phyloP scores from a whole-genome alignment of 352 stramenopile species.

The Globisporangium abappressorium region DNA sequence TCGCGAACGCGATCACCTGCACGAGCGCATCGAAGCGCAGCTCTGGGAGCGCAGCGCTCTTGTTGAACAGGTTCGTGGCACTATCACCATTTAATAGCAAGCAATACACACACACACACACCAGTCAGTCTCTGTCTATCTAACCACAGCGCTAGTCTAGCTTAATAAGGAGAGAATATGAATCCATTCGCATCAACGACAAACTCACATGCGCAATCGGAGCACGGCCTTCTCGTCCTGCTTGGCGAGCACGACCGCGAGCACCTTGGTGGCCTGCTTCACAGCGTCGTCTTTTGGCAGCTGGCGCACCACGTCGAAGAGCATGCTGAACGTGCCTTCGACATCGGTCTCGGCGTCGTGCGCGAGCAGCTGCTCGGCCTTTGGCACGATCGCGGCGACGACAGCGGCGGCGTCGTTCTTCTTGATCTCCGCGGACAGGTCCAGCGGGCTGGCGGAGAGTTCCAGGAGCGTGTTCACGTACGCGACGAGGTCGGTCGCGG shows the following conservation, averaged over 20 bases:
- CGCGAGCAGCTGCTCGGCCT: constrained; percentile 56
- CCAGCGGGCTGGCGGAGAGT: constrained; percentile 27
- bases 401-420: constrained; percentile 56
- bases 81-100: constrained; percentile 20
- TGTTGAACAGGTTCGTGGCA: constrained; percentile 74
- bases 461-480: constrained; percentile 82
- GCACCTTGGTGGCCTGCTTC: constrained; percentile 40
- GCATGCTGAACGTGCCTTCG: constrained; percentile 67
- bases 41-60: constrained; percentile 47
- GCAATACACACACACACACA: constrained; percentile 2
- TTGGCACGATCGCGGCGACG: constrained; percentile 41
- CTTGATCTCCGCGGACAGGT: constrained; percentile 59
- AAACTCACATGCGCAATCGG: constrained; percentile 61
- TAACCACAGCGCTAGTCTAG: too few relatives aligned
- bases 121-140: background rate
- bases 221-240: constrained; percentile 58
- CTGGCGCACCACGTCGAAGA: constrained; percentile 52
- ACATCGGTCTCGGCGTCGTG: constrained; percentile 76
- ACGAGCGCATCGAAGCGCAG: constrained; percentile 73
- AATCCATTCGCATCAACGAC: background rate
- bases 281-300: constrained; percentile 29
- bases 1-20: constrained; percentile 54
- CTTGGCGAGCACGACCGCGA: constrained; percentile 44
- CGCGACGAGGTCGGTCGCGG: constrained; percentile 58
- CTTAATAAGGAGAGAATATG: background rate